These are phyloP conservation scores for Balakata baccata DNA, from an alignment of 345 rosid genomes.

Conservation along the genomic window DNA sequence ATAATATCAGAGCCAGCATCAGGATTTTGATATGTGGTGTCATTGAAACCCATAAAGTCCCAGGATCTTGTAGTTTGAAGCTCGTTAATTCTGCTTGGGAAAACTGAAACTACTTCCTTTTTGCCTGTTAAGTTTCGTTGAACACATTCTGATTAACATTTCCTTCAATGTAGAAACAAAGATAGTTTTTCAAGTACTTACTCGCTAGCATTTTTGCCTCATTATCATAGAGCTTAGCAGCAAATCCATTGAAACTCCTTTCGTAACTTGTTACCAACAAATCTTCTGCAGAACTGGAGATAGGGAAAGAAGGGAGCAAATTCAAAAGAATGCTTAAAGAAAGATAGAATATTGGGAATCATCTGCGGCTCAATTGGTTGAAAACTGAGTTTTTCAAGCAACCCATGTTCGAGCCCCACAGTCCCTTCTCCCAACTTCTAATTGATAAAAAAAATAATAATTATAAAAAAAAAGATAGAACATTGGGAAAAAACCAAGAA, in stretches of 20 bases:
- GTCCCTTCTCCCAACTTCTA: too few relatives aligned
- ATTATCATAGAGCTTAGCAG: constrained; percentile 36
- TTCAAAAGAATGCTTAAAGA: too few relatives aligned
- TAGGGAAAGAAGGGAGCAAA: neutral
- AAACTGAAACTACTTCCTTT: constrained; percentile 45
- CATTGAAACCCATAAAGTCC: constrained; percentile 49
- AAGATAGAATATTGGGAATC: neutral
- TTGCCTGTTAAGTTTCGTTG: constrained; percentile 18
- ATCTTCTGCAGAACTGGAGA: constrained; percentile 26
- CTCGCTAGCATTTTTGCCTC: constrained; percentile 45
- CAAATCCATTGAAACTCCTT: constrained; percentile 67
- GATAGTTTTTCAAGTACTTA: constrained; percentile 19
- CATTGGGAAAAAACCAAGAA: neutral
- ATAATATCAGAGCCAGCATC: constrained; percentile 29
- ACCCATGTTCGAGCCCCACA: too few relatives aligned
- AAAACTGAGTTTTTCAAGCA: too few relatives aligned
- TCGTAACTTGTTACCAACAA: constrained; percentile 45
- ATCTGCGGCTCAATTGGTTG: too few relatives aligned
- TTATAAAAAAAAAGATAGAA: too few relatives aligned
- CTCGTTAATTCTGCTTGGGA: constrained; percentile 34
- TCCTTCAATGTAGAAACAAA: neutral
- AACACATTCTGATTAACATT: neutral
- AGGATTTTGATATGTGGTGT: neutral
- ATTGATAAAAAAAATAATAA: too few relatives aligned
- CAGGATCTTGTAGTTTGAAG: constrained; percentile 54